phyloP scores from a whole-genome alignment of 1,284 basidiomycete genomes.

The Sparassis latifolia region DNA sequence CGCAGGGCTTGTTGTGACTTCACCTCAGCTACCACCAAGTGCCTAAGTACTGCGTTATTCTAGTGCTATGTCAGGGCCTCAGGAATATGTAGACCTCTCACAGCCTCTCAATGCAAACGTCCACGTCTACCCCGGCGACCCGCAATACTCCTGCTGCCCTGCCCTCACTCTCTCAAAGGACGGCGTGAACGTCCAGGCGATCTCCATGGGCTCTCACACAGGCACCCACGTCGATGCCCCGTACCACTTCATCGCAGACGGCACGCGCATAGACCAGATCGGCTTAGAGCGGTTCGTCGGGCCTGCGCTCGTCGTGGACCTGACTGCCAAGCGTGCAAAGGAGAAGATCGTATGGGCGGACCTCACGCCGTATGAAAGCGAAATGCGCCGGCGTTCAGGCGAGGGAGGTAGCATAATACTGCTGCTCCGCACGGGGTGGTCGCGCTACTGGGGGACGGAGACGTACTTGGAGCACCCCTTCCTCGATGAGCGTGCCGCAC shows the following conservation, averaged over 20 bases:
- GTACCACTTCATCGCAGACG: conserved; percentile 55
- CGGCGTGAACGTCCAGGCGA: conserved; percentile 42
- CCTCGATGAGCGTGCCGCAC: conserved; percentile 45
- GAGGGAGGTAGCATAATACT: conserved; percentile 18
- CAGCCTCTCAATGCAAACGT: conserved; percentile 37
- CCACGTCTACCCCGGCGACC: conserved; percentile 51
- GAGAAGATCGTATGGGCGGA: conserved; percentile 48
- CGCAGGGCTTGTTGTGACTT: no score
- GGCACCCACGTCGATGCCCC: conserved; percentile 75
- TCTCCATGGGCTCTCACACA: conserved; percentile 50
- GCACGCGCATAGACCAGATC: conserved; percentile 49
- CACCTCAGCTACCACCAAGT: no score
- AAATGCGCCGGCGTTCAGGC: conserved; percentile 12
- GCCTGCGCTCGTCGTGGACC: conserved; percentile 43
- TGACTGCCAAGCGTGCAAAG: conserved; percentile 32
- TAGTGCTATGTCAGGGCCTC: neutral
- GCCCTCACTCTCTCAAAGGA: conserved; percentile 24
- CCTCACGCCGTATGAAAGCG: conserved; percentile 29
- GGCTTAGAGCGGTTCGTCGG: conserved; percentile 45
- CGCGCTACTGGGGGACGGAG: conserved; percentile 39
- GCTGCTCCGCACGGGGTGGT: conserved; percentile 26
- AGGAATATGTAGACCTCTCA: conserved; percentile 40
- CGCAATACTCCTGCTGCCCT: conserved; percentile 30
- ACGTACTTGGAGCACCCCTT: conserved; percentile 60
- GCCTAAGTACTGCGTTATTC: neutral